Percentiles rank a stretch among this genome's conserved stretches.
phyloP scores from a whole-genome alignment of 192 early-diverging fungal genomes.

The Coemansia sp. region DNA sequence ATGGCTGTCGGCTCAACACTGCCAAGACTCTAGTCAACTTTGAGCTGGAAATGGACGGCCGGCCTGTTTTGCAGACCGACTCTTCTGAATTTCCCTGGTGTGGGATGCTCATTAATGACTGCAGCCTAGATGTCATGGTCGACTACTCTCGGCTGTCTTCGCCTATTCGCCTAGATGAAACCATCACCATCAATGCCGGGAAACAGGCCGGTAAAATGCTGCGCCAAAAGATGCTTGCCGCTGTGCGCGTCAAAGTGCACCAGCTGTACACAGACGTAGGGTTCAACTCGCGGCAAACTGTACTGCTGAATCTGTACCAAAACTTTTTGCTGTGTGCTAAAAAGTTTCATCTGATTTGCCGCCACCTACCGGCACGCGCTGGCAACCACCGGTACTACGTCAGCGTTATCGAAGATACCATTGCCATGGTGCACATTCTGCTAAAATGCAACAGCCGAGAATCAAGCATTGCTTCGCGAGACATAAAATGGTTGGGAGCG shows the following conservation, averaged over 20 bases:
- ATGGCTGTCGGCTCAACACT: conserved; percentile 74
- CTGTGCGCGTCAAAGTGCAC: conserved; percentile 34
- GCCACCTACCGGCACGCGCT: conserved; percentile 14
- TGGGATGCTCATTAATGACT: conserved; percentile 71
- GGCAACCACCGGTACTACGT: conserved; percentile 16
- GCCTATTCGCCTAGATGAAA: conserved; percentile 44
- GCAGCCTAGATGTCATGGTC: conserved; percentile 62
- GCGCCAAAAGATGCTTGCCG: conserved; percentile 48
- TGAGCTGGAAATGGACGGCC: conserved; percentile 45
- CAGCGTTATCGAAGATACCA: conserved; percentile 17
- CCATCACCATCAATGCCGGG: conserved; percentile 54
- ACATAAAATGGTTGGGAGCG: conserved; percentile 53
- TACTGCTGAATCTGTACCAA: conserved; percentile 79
- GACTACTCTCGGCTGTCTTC: conserved; percentile 66
- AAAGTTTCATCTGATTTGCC: conserved; percentile 58
- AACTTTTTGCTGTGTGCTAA: conserved; percentile 72
- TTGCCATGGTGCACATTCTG: conserved; percentile 27
- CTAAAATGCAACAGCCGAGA: conserved; percentile 24
- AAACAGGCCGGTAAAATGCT: conserved; percentile 41
- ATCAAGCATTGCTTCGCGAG: conserved; percentile 16
- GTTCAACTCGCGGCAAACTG: conserved; percentile 60
- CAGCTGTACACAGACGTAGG: conserved; percentile 63
- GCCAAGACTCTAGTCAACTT: conserved; percentile 82
- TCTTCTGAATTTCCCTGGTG: conserved; percentile 62
- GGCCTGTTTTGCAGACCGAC: conserved; percentile 29